phyloP scores from a whole-genome alignment of 2,329 filamentous ascomycete genomes.

The Microdochium paspali region DNA sequence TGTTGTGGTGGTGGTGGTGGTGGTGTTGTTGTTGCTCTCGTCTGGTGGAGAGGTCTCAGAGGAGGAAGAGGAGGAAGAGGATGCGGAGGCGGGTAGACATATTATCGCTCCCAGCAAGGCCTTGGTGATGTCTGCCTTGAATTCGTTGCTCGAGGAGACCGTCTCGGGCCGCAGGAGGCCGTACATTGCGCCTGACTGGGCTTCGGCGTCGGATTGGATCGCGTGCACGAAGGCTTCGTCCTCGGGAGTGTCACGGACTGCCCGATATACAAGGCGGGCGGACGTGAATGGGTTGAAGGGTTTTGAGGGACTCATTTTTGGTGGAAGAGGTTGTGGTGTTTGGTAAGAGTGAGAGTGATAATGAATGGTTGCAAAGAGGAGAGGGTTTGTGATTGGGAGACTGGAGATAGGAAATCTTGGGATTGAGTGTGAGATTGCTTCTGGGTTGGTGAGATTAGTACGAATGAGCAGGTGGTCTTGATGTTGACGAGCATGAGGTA shows the following conservation, averaged over 20 bases:
- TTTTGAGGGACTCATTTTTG: slow-evolving; percentile 7
- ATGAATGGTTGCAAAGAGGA: too few relatives aligned
- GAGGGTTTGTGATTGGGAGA: too few relatives aligned
- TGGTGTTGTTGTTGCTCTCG: slow-evolving; percentile 1
- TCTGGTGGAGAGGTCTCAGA: too few relatives aligned
- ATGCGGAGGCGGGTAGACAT: slow-evolving; percentile 17
- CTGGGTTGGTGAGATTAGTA: too few relatives aligned
- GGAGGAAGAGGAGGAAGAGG: too few relatives aligned
- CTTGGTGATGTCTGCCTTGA: slow-evolving; percentile 15
- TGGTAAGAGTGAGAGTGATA: too few relatives aligned
- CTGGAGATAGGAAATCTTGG: too few relatives aligned
- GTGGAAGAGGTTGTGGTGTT: too few relatives aligned
- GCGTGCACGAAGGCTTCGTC: slow-evolving; percentile 18
- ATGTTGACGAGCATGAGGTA: too few relatives aligned
- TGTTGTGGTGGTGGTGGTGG: neutral
- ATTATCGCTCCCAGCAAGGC: slow-evolving; percentile 24
- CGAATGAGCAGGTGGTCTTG: too few relatives aligned
- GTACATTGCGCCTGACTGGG: slow-evolving; percentile 16
- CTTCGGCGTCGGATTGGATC: slow-evolving; percentile 18
- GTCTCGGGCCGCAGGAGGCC: slow-evolving; percentile 19
- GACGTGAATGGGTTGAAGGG: slow-evolving; percentile 23
- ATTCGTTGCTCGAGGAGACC: slow-evolving; percentile 15
- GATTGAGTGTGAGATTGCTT: too few relatives aligned
- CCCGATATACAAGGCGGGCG: slow-evolving; percentile 24
- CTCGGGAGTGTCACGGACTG: slow-evolving; percentile 20